Percentiles rank a stretch among this genome's conserved stretches.
Evolutionary conservation across 306 rosid genomes (phyloP).

Genomic region (Casuarina cunninghamiana): DNA sequence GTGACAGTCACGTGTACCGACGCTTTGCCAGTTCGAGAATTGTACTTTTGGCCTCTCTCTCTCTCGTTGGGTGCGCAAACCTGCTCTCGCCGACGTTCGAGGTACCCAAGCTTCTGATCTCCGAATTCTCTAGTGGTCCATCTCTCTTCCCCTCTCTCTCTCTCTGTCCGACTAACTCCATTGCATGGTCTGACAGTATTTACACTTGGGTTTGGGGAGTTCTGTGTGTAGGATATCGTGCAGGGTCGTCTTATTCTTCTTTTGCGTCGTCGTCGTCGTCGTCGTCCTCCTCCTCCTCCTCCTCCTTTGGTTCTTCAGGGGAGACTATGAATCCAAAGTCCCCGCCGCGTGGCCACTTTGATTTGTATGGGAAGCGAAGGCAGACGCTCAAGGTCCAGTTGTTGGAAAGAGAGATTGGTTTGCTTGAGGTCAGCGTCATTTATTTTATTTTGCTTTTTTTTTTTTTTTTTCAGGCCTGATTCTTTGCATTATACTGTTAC

Average conservation of each 20-base stretch:
- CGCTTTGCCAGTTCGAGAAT: no score
- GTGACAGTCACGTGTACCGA: no score
- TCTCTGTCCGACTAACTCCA: not conserved
- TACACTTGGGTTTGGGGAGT: no score
- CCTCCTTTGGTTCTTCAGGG: constrained; percentile 1
- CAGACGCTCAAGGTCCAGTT: constrained; percentile 41
- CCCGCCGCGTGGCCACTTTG: constrained; percentile 32
- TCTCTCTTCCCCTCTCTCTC: not conserved
- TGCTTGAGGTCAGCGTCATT: constrained; percentile 38
- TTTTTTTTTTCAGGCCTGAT: not conserved
- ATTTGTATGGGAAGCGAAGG: constrained; percentile 42
- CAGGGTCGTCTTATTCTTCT: not conserved
- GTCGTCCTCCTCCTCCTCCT: no score
- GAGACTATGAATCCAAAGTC: constrained; percentile 37
- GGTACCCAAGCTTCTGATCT: no score
- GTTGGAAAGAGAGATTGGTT: constrained; percentile 43
- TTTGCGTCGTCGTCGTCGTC: not conserved
- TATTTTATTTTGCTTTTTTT: not conserved
- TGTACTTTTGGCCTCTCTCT: no score
- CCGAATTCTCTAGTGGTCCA: no score
- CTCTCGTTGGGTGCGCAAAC: no score
- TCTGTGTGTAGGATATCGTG: no score
- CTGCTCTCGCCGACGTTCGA: no score
- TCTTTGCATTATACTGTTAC: not conserved
- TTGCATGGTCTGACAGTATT: no score